These are phyloP conservation scores for Orbilia brochopaga DNA, from an alignment of 2,329 filamentous ascomycete species.

Conservation along the genomic window DNA sequence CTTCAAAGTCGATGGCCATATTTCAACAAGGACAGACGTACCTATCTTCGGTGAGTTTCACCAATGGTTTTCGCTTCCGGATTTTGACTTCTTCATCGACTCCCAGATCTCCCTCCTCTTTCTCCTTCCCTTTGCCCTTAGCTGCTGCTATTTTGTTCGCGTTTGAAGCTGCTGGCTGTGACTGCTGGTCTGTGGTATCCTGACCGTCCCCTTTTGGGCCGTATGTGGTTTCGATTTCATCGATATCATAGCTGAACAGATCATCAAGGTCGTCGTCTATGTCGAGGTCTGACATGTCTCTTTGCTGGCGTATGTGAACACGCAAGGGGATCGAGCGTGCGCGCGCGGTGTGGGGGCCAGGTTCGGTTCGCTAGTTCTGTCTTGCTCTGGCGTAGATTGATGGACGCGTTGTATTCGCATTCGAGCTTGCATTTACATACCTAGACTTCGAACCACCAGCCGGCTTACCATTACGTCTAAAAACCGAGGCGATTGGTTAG, in stretches of 20 bases:
- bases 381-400: no score
- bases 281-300: slow-evolving; percentile 31
- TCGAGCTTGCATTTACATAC: no score
- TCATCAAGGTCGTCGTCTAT: slow-evolving; percentile 64
- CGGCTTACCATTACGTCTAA: no score
- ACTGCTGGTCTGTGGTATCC: slow-evolving; percentile 59
- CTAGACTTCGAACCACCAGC: no score
- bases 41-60: slow-evolving; percentile 86
- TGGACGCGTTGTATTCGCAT: no score
- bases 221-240: slow-evolving; percentile 59
- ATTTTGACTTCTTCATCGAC: slow-evolving; percentile 87
- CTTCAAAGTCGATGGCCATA: not conserved
- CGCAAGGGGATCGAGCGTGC: no score
- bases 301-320: no score
- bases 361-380: not conserved
- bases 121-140: slow-evolving; percentile 55
- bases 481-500: no score
- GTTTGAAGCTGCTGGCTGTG: slow-evolving; percentile 59
- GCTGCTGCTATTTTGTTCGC: slow-evolving; percentile 54
- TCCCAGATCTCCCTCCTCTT: slow-evolving; percentile 69
- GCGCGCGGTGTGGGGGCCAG: not conserved
- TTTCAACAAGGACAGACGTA: slow-evolving; percentile 56
- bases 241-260: slow-evolving; percentile 77
- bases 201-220: slow-evolving; percentile 51
- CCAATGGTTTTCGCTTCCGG: slow-evolving; percentile 75